These are phyloP conservation scores for Marasmius sp. DNA, from an alignment of 1,284 basidiomycete genomes.

Conservation along the genomic window DNA sequence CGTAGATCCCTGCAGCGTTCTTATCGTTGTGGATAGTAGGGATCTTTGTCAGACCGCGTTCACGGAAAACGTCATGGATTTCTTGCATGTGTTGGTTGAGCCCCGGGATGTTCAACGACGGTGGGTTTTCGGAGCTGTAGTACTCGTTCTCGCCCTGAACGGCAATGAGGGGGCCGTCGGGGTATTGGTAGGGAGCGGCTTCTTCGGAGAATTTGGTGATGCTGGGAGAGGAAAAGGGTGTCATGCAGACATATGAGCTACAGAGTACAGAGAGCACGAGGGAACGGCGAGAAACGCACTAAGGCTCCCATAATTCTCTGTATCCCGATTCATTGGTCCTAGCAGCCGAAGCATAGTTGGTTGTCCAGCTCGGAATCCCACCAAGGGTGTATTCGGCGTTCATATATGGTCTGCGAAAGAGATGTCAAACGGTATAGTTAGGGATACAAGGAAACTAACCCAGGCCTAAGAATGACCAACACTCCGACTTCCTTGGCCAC, in stretches of 20 bases:
- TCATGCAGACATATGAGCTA: background rate
- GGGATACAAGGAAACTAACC: slow-evolving; percentile 22
- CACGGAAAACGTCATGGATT: slow-evolving; percentile 37
- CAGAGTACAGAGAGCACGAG: background rate
- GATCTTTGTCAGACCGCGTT: slow-evolving; percentile 42
- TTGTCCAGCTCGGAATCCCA: slow-evolving; percentile 51
- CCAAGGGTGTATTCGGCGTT: slow-evolving; percentile 34
- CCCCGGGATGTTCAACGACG: slow-evolving; percentile 22
- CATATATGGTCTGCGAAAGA: slow-evolving; percentile 27
- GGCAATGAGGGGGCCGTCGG: slow-evolving; percentile 46
- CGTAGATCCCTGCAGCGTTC: slow-evolving; percentile 30
- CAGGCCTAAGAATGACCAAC: slow-evolving; percentile 44
- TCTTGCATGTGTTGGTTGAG: slow-evolving; percentile 39
- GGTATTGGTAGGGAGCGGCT: slow-evolving; percentile 26
- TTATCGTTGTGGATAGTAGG: slow-evolving; percentile 42
- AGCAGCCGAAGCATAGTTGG: slow-evolving; percentile 39
- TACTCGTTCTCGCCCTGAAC: slow-evolving; percentile 55
- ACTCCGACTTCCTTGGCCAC: slow-evolving; percentile 45
- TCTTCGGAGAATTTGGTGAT: background rate
- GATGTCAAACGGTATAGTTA: background rate
- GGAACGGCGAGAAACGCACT: slow-evolving; percentile 23
- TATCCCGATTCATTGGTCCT: slow-evolving; percentile 45
- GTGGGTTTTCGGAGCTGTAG: slow-evolving; percentile 25
- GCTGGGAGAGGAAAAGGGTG: background rate
- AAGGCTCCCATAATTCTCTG: slow-evolving; percentile 45